phyloP scores from a whole-genome alignment of 1,284 basidiomycete species.

The Ustilago xerochloae region DNA sequence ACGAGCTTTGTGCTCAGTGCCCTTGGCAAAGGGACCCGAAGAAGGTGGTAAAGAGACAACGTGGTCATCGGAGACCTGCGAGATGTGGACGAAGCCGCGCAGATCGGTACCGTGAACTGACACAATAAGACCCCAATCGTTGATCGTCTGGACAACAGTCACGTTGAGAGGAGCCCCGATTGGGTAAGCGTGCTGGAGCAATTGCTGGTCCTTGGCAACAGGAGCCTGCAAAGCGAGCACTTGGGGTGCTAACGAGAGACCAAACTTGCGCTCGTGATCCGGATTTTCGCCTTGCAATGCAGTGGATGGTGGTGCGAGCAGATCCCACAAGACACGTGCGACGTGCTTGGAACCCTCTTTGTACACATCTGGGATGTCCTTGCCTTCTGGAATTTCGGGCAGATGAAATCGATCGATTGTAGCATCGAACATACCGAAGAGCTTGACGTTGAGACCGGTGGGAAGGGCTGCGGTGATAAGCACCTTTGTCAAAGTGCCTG shows the following conservation, averaged over 20 bases:
- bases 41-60: conserved; percentile 78
- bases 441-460: conserved; percentile 85
- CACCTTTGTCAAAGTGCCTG: conserved; percentile 85
- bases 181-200: conserved; percentile 54
- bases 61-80: conserved; percentile 91
- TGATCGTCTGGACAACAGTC: conserved; percentile 52
- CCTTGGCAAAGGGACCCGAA: conserved; percentile 54
- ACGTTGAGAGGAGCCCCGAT: conserved; percentile 58
- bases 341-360: conserved; percentile 79
- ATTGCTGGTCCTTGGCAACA: conserved; percentile 21
- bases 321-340: conserved; percentile 82
- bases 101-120: conserved; percentile 47
- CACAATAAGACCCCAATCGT: conserved; percentile 63
- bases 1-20: conserved; percentile 78
- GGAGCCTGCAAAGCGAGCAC: conserved; percentile 55
- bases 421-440: conserved; percentile 92
- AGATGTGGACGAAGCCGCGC: conserved; percentile 73
- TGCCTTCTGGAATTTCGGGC: conserved; percentile 63
- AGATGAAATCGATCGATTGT: conserved; percentile 88
- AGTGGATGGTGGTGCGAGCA: conserved; percentile 43
- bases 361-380: conserved; percentile 62
- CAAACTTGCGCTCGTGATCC: conserved; percentile 59
- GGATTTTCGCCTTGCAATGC: conserved; percentile 44
- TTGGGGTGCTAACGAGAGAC: conserved; percentile 58
- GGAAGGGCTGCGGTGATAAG: conserved; percentile 84